Percentiles rank a stretch among this genome's conserved stretches.
Conservation (phyloP, 2,329 filamentous ascomycete species). For the Aureobasidium sp. region DNA sequence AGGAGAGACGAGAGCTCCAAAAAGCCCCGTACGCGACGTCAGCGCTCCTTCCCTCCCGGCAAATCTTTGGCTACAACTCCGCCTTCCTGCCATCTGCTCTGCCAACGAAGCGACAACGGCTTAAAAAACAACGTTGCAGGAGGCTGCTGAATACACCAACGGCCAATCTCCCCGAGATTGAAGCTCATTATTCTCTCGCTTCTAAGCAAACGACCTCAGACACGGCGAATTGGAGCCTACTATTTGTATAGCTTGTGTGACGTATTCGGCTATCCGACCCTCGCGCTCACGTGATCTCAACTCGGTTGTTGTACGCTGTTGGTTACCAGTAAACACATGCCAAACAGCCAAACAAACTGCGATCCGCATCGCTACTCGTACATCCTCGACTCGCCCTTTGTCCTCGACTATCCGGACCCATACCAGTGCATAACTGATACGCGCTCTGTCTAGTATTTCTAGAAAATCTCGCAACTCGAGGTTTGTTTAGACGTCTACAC, state of each 20-base stretch:
- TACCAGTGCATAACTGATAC: neutral
- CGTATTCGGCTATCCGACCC: neutral
- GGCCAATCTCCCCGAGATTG: conserved; percentile 6
- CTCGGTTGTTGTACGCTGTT: neutral
- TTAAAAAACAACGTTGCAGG: conserved; percentile 1
- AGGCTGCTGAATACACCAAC: neutral
- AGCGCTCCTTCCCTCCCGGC: neutral
- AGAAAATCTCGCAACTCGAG: neutral
- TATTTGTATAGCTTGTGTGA: neutral
- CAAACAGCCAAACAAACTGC: neutral
- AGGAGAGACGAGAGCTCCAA: neutral
- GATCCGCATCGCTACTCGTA: neutral
- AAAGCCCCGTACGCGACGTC: neutral
- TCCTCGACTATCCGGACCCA: neutral
- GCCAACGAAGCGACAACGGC: conserved; percentile 5
- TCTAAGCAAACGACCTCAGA: neutral
- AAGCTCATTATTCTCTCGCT: neutral
- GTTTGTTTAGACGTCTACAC: conserved; percentile 2
- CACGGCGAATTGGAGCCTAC: neutral
- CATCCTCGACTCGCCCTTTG: conserved; percentile 2
- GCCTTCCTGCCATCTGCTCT: neutral
- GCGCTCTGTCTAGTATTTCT: neutral
- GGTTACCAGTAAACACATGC: neutral
- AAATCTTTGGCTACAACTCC: neutral
- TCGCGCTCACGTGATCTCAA: neutral